phyloP scores from a whole-genome alignment of 2,329 filamentous ascomycete species.

The Penicillium sp. region DNA sequence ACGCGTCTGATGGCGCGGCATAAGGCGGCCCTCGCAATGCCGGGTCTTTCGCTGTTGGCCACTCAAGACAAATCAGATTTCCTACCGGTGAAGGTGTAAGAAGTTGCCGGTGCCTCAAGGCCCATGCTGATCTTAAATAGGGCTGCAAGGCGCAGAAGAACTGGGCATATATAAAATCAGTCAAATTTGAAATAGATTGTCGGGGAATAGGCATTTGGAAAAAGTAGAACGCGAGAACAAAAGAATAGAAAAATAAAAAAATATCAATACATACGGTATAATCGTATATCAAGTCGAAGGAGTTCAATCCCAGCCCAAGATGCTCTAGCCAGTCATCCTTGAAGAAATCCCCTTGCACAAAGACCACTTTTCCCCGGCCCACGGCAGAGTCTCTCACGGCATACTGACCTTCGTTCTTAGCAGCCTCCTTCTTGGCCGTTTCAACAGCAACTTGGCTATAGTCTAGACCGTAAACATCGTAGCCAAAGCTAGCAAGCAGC shows the following conservation, averaged over 20 bases:
- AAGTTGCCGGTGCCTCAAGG: slow-evolving; percentile 52
- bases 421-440: slow-evolving; percentile 31
- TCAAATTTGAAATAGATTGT: background rate
- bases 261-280: slow-evolving; percentile 49
- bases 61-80: slow-evolving; percentile 66
- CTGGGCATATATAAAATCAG: slow-evolving; percentile 29
- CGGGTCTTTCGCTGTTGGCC: slow-evolving; percentile 68
- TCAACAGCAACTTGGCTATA: slow-evolving; percentile 51
- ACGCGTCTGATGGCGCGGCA: slow-evolving; percentile 64
- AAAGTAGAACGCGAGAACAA: background rate
- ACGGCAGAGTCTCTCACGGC: slow-evolving; percentile 30
- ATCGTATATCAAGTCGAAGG: slow-evolving; percentile 56
- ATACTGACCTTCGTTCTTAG: slow-evolving; percentile 32
- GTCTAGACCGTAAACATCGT: slow-evolving; percentile 73
- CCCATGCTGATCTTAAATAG: slow-evolving; percentile 55
- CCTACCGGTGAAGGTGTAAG: slow-evolving; percentile 47
- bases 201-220: background rate
- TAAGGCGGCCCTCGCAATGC: slow-evolving; percentile 67
- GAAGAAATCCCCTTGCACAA: slow-evolving; percentile 45
- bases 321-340: slow-evolving; percentile 38
- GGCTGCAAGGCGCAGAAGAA: slow-evolving; percentile 60
- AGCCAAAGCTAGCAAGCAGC: slow-evolving; percentile 69
- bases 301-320: slow-evolving; percentile 28
- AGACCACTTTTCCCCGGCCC: slow-evolving; percentile 37
- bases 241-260: background rate